Base-by-base conservation (phyloP, 179 eudicot species). In the Beta macrorhiza region DNA sequence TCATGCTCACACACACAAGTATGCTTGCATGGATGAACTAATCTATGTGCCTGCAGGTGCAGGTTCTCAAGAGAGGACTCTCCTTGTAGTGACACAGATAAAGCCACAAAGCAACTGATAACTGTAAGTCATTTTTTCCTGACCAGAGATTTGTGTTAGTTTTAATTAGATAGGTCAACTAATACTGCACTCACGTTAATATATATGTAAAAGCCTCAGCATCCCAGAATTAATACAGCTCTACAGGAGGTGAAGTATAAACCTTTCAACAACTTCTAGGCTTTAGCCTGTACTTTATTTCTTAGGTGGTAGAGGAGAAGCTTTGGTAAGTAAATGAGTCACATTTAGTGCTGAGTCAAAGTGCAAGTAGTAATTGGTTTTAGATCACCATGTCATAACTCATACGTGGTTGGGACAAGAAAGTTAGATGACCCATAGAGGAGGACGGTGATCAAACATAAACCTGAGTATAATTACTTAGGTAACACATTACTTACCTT, bases 51-150 rank as follows among this genome's bases (percentile, higher is more conserved):
- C 72, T 62, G 16, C 82, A 61, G 71, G 79, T 80, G 85, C 88
- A 95, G 93, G 67, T 72, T 87, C 67, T 81, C 89, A 32, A 85
- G 78, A 74, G 87, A 87, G 78, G 90, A 78, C 77, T 82, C 78
- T 72, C 85, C 90, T 7, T 78, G 81, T 68, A 85, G 78, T 5
- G 84, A 79, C 79, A 59, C 62, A 8, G 85, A 89, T 59, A 87
- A 87, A 72, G 89, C 84, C 76, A 87, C 79, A 75, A 88, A 80
- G 79, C 79, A 82, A 42, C 85, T 87, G 67, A 85, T 68, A 83
- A 84, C 87, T 44, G 96, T 93, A 83, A 89, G 92, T 82, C 78
- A 65, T 67, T 52, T 37, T 80, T 71, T 45, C 49, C 13, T 53
- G 6, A 29, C 52, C n/a, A 6, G 15, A 51, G 11, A n/a, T 17